Evolutionary conservation across 73 alveolate species (phyloP), one percentile per base, ranked within the genome.

Genomic region (Paramecium caudatum): DNA sequence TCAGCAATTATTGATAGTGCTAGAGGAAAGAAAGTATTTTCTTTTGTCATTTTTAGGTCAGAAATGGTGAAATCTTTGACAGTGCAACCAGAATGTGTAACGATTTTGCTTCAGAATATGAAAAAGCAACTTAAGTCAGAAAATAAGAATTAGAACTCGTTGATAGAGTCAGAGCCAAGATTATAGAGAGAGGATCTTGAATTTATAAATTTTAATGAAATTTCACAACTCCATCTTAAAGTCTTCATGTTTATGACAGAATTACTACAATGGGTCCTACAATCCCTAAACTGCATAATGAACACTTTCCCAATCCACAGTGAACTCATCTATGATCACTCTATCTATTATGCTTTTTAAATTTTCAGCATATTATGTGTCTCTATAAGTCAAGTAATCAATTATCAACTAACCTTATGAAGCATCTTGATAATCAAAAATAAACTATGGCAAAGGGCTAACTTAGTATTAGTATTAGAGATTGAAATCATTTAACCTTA

Each of bases 31-130:
- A 74, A 74, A 15, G 88, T 74, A 74, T 9, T 5, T 6, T 4
- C 43, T 3, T 34, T 37, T 39, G 16, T 12, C 15, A 74, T 3
- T 3, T 23, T 41, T 5, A 74, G 88, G 47, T 74, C 16, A 74
- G 88, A 74, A 74, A 74, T 74, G 88, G 88, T 16, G 88, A 74
- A 74, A 74, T 74, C 68, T 74, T 41, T 74, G 88, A 74, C 15
- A 41, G 69, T 41, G 88, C 88, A 3, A 74, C 88, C 8, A 74
- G 65, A 74, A 74, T 74, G 88, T 74, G 88, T 41, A 39, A 74
- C 12, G 88, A 74, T 74, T 74, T 74, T 13, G 88, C 69, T 37
- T 41, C 70, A 0, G 88, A 74, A 45, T 74, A 74, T 15, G 88
- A 74, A 45, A 74, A 74, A 25, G 88, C 88, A 1, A 74, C 88